These are phyloP conservation scores for Penicillium sp. DNA, from an alignment of 2,329 filamentous ascomycete genomes.

Conservation along the genomic window DNA sequence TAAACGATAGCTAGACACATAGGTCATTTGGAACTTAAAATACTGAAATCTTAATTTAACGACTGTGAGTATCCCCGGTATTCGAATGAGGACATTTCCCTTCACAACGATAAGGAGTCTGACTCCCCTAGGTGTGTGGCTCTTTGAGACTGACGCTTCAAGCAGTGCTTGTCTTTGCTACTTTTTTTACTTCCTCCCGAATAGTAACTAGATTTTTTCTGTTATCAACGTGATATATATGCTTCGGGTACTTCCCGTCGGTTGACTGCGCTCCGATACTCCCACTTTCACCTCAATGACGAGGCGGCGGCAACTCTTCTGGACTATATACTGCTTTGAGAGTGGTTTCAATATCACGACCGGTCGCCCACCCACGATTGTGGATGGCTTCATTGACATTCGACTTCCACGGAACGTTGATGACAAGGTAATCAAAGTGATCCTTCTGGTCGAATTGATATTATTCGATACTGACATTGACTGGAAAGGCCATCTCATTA, in stretches of 20 bases:
- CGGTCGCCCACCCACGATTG: slow-evolving; percentile 31
- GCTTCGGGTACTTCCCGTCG: background rate
- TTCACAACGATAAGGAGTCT: too few species aligned
- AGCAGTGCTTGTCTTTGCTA: too few species aligned
- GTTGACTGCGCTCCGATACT: slow-evolving; percentile 1
- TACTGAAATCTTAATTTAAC: too few species aligned
- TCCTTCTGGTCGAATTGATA: background rate
- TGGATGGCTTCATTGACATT: slow-evolving; percentile 34
- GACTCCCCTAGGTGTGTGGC: too few species aligned
- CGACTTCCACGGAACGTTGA: slow-evolving; percentile 21
- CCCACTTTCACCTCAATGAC: background rate
- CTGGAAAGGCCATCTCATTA: slow-evolving; percentile 1
- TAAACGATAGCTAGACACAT: background rate
- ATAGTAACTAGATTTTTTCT: too few species aligned
- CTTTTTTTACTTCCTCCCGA: too few species aligned
- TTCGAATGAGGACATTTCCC: too few species aligned
- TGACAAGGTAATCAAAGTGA: slow-evolving; percentile 13
- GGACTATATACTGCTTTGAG: slow-evolving; percentile 33
- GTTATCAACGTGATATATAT: too few species aligned
- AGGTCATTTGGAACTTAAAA: too few species aligned
- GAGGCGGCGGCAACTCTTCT: slow-evolving; percentile 22
- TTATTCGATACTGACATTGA: background rate
- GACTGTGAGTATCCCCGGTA: too few species aligned
- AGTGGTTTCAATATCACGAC: slow-evolving; percentile 33
- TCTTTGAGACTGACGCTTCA: too few species aligned